Evolutionary conservation across 371 early-diverging fungal genomes (phyloP).

Genomic region (Blakeslea trispora): DNA sequence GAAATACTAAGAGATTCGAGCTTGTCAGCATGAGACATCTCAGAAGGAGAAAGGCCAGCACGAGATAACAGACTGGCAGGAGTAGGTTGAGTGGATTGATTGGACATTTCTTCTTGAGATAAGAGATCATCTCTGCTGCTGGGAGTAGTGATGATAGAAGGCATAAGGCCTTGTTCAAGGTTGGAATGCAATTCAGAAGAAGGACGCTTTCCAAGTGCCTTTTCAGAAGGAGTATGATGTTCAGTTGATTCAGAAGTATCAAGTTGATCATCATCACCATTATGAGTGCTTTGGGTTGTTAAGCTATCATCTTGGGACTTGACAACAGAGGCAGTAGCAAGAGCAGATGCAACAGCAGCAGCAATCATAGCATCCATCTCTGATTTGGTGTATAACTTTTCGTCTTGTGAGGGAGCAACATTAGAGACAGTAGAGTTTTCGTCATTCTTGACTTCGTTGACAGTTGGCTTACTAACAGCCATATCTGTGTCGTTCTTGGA

Average conservation of each 20-base stretch:
- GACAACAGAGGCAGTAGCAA: slow-evolving; percentile 20
- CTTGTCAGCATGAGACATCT: slow-evolving; percentile 8
- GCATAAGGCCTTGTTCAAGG: background rate
- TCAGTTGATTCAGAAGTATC: slow-evolving; percentile 10
- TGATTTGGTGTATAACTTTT: slow-evolving; percentile 27
- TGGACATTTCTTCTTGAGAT: slow-evolving; percentile 19
- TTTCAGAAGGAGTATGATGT: background rate
- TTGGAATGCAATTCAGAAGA: slow-evolving; percentile 1
- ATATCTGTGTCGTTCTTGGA: too few species aligned
- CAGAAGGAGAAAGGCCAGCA: slow-evolving; percentile 15
- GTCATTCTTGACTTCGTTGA: too few species aligned
- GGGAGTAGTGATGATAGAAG: slow-evolving; percentile 1
- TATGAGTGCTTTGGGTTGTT: background rate
- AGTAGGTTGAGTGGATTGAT: slow-evolving; percentile 34
- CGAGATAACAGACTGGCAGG: slow-evolving; percentile 24
- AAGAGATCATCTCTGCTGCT: too few species aligned
- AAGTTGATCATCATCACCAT: slow-evolving; percentile 15
- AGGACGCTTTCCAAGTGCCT: background rate
- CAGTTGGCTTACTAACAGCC: too few species aligned
- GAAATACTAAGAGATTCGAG: slow-evolving; percentile 23
- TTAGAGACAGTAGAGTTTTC: background rate
- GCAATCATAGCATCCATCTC: slow-evolving; percentile 42
- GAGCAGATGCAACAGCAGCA: slow-evolving; percentile 40
- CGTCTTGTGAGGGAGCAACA: background rate
- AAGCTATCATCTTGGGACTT: slow-evolving; percentile 5